Conservation (phyloP, 345 rosid genomes). For the Mangifera indica region DNA sequence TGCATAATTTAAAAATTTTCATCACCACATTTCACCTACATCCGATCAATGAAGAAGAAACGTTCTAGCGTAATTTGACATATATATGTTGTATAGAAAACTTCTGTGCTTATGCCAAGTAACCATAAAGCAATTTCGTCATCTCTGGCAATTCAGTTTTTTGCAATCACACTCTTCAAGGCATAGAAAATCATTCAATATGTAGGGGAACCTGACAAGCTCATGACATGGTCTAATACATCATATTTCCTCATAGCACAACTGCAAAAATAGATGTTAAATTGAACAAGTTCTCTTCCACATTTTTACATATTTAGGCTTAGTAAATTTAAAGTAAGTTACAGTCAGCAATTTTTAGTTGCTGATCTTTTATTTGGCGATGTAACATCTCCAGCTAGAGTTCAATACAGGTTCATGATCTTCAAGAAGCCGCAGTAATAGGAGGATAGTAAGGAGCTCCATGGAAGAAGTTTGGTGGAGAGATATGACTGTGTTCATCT, state of each 20-base stretch:
- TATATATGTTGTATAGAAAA: neutral
- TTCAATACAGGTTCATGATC: neutral
- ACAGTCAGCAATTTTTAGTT: neutral
- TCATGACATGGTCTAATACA: neutral
- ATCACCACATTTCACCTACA: too few species aligned
- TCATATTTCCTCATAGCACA: neutral
- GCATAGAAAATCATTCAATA: too few species aligned
- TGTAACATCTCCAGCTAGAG: neutral
- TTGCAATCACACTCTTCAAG: neutral
- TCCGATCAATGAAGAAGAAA: too few species aligned
- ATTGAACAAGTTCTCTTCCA: neutral
- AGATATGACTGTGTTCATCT: conserved; percentile 1
- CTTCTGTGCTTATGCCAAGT: neutral
- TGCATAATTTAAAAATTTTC: neutral
- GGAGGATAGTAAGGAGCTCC: conserved; percentile 27
- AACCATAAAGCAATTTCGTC: neutral
- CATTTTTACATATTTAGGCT: neutral
- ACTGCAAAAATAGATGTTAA: neutral
- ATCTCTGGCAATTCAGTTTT: neutral
- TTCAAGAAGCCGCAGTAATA: conserved; percentile 31
- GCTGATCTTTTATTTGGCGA: neutral
- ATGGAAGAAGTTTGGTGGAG: conserved; percentile 30
- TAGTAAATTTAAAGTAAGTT: neutral
- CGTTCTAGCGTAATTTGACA: too few species aligned
- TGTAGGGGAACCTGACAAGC: neutral